phyloP scores from a whole-genome alignment of 768 basidiomycete genomes.

The Pleurotus eryngii region DNA sequence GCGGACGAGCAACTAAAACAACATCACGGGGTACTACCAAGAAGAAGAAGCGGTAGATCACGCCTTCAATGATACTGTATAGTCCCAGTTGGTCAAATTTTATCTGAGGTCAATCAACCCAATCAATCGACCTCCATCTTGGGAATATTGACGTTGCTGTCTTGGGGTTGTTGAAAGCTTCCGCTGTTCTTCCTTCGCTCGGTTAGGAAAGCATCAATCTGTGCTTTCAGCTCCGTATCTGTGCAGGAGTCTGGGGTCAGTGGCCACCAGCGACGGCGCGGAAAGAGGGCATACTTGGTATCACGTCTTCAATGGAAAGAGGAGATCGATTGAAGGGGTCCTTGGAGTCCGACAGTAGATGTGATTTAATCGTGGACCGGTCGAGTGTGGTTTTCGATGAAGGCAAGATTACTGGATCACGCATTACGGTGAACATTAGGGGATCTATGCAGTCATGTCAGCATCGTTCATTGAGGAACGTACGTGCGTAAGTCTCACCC shows the following conservation, averaged over 20 bases:
- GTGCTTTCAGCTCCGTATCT: conserved; percentile 70
- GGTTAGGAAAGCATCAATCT: conserved; percentile 67
- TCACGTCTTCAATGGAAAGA: conserved; percentile 72
- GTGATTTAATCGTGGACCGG: conserved; percentile 90
- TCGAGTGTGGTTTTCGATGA: conserved; percentile 79
- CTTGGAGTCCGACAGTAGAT: conserved; percentile 83
- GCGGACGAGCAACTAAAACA: conserved; percentile 28
- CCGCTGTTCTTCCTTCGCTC: conserved; percentile 48
- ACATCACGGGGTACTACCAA: conserved; percentile 33
- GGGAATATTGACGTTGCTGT: background rate
- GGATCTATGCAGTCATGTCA: conserved; percentile 53
- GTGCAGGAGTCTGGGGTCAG: conserved; percentile 9
- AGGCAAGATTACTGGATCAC: conserved; percentile 89
- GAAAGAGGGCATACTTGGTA: conserved; percentile 54
- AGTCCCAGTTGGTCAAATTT: background rate
- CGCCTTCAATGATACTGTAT: background rate
- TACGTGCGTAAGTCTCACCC: conserved; percentile 45
- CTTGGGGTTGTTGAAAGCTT: conserved; percentile 7
- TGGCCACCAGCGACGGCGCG: conserved; percentile 8
- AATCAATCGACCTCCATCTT: background rate
- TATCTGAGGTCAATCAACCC: background rate
- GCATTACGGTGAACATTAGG: conserved; percentile 90
- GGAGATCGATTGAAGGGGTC: conserved; percentile 97
- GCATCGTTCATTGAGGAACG: conserved; percentile 9
- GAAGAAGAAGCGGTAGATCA: conserved; percentile 44